Base-by-base conservation (phyloP, 2,329 filamentous ascomycete species). In the Delphinella strobiligena region DNA sequence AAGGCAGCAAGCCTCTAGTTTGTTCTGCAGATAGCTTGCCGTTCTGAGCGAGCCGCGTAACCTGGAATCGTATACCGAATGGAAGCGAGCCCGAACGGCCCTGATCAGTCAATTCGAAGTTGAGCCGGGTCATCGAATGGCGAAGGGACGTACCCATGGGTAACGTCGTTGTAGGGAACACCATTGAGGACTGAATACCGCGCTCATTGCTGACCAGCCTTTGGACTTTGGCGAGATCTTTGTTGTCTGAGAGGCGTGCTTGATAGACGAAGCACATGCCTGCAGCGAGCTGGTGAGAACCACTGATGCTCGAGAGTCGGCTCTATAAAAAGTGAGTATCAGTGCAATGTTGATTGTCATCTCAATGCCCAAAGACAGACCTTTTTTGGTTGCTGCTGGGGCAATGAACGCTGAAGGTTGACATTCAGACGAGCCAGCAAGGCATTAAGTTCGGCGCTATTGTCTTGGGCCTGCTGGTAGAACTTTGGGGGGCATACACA, bases 31-130 rank as follows among this genome's bases (percentile, higher is more conserved):
- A 62, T 1, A 86, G 62, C 40, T 71, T 75, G 16, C 72, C 74
- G 47, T 82, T 81, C 49, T 69, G 65, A 0, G 77, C 74, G 4
- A 88, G 58, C 12, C 68, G 69, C 37, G 80, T 70, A 4, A 83
- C 60, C 47, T 82, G 78, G 49, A 76, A 82, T 4, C 74, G 62
- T 1, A 78, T 51, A 0, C 59, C 53, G 45, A 77, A 83, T 4
- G 72, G 60, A 41, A 74, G 48, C 2, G 46, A 38, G 17, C 54
- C 40, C 34, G 55, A 54, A 1, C 48, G 37, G 2, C 33, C 31
- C 1, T 12, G 58, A 47, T 49, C 55, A 48, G 37, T 49, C 9
- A 64, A 47, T 5, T 53, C 54, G 5, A 48, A 46, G 15, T 60
- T 58, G 31, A 74, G 58, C 5, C 42, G 35, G 1, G 31, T 35